Percentiles rank a stretch among this genome's conserved stretches.
These are phyloP conservation scores for Zea mays DNA, from an alignment of 176 grass and related monocot species.

Conservation along the genomic window Zm-B73-REFERENCE-NAM-5.0 NC_050104.1:86519501-86520000, in stretches of 20 bases:
- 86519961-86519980: conserved; percentile 19
- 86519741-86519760: conserved; percentile 81
- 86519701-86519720: conserved; percentile 77
- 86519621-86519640: conserved; percentile 74
- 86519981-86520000: conserved; percentile 29
- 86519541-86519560: conserved; percentile 36
- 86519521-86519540: conserved; percentile 41
- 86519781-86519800: conserved; percentile 75
- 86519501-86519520: conserved; percentile 80
- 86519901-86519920: conserved; percentile 86
- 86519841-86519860: conserved; percentile 64
- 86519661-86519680: conserved; percentile 66
- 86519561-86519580: conserved; percentile 65
- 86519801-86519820: conserved; percentile 68
- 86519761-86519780: conserved; percentile 85
- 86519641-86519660: conserved; percentile 66
- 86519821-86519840: conserved; percentile 67
- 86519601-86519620: conserved; percentile 80
- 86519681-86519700: conserved; percentile 64
- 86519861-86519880: conserved; percentile 81
- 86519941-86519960: conserved; percentile 13
- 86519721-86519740: conserved; percentile 71
- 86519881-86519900: conserved; percentile 73
- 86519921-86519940: conserved; percentile 81
- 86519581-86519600: conserved; percentile 67